phyloP scores from a whole-genome alignment of 768 basidiomycete genomes.

The Tylopilus plumbeoviolaceoides region DNA sequence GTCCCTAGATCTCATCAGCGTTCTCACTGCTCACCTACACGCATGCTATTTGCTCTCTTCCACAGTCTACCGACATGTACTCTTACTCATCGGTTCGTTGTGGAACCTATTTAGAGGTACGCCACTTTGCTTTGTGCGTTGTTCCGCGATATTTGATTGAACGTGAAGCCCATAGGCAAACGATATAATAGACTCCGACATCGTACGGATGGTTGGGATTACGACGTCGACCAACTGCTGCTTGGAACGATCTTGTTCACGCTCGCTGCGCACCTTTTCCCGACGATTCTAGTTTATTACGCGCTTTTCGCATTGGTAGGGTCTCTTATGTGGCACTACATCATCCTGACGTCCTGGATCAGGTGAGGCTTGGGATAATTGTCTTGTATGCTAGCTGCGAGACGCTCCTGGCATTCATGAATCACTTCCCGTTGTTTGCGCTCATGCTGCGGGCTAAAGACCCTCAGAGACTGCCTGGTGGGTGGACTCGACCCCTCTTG shows the following conservation, averaged over 20 bases:
- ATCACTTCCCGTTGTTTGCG: constrained; percentile 90
- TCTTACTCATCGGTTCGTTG: constrained; percentile 57
- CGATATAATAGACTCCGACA: constrained; percentile 82
- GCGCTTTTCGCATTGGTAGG: constrained; percentile 66
- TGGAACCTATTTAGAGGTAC: constrained; percentile 91
- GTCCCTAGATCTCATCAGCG: constrained; percentile 57
- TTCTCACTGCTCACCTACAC: constrained; percentile 71
- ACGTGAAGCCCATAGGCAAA: constrained; percentile 54
- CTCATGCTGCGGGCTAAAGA: constrained; percentile 83
- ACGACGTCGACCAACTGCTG: constrained; percentile 91
- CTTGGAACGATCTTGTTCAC: constrained; percentile 91
- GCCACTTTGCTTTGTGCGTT: constrained; percentile 5
- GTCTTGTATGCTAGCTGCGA: constrained; percentile 59
- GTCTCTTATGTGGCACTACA: background rate
- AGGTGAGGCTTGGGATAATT: constrained; percentile 56
- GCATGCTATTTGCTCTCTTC: constrained; percentile 64
- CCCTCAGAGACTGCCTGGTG: constrained; percentile 77
- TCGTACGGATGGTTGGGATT: constrained; percentile 87
- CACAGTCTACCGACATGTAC: constrained; percentile 56
- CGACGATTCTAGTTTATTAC: constrained; percentile 87
- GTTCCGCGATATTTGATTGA: background rate
- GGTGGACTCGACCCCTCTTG: background rate
- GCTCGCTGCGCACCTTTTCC: constrained; percentile 72
- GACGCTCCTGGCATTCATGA: constrained; percentile 71
- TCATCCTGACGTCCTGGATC: background rate